Base-by-base conservation (phyloP, 2,329 filamentous ascomycete genomes). In the Apiospora sp. region DNA sequence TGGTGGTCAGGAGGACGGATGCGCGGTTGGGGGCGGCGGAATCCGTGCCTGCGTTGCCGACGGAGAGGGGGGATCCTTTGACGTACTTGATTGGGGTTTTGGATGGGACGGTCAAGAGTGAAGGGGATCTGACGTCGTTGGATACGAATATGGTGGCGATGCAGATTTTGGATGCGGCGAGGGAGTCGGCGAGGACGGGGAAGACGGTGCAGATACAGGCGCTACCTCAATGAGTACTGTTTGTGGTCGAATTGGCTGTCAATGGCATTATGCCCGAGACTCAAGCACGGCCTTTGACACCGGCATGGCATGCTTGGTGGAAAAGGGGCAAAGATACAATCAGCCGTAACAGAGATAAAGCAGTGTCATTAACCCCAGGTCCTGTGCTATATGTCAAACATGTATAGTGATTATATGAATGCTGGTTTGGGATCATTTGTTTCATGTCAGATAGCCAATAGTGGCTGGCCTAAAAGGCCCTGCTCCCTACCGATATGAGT, bases 81-180 rank as follows among this genome's bases (percentile, higher is more conserved):
- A 61, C 54, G 5, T 61, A 61, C 16, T 22, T 61, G 27, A 37
- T 61, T 16, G 54, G 54, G 5, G 54, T 61, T 0, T 14, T 61
- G 54, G 54, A 61, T 12, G 54, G 54, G 54, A 37, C 8, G 1
- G 34, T 61, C 1, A 37, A 61, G 54, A 30, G 37, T 5, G 54
- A 61, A 16, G 54, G 54, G 16, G 30, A 22, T 61, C 12, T 61
- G 30, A 37, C 54, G 30, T 34, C 54, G 16, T 30, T 61, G 8
- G 54, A 61, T 61, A 61, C 54, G 54, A 61, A 61, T 37, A 61
- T 61, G 54, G 54, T 61, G 16, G 54, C 30, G 7, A 61, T 61
- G 54, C 54, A 61, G 54, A 61, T 61, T 3, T n/a, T 61, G 54
- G 54, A 61, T 37, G 54, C 54, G 19, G 54, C 54, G 30, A 61